These are phyloP conservation scores for Flaveria trinervia DNA, from an alignment of 129 eudicot genomes.

Conservation along the genomic window DNA sequence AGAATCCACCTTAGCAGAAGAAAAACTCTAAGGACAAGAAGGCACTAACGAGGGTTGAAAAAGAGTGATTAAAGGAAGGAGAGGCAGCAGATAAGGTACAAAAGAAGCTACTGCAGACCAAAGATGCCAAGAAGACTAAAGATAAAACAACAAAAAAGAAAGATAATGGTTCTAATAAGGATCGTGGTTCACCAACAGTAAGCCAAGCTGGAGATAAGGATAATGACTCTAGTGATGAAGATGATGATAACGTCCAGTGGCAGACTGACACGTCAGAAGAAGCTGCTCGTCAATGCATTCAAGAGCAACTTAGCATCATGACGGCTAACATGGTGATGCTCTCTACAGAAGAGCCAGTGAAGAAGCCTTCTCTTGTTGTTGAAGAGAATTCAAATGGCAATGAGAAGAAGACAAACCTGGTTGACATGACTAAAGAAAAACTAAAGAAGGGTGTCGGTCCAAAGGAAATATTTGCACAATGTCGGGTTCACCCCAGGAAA, in stretches of 20 bases:
- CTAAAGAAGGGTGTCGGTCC: conserved; percentile 38
- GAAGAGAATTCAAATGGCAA: conserved; percentile 28
- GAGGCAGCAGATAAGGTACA: conserved; percentile 6
- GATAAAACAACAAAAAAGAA: conserved; percentile 8
- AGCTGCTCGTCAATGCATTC: conserved; percentile 57
- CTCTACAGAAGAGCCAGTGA: conserved; percentile 45
- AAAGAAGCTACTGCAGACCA: conserved; percentile 12
- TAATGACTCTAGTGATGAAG: conserved; percentile 29
- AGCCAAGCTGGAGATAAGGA: conserved; percentile 10
- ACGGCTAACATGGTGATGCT: conserved; percentile 74
- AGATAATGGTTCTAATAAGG: conserved; percentile 4
- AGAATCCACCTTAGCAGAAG: conserved; percentile 20
- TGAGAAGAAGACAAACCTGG: conserved; percentile 28
- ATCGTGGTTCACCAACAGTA: conserved; percentile 11
- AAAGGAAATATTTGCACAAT: conserved; percentile 11
- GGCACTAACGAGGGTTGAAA: conserved; percentile 20
- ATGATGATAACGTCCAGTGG: conserved; percentile 56
- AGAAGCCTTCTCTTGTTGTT: conserved; percentile 10
- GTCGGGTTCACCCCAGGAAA: conserved; percentile 5
- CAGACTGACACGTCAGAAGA: conserved; percentile 69
- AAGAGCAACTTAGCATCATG: conserved; percentile 60
- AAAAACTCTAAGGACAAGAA: conserved; percentile 8
- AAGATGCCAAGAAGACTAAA: conserved; percentile 13
- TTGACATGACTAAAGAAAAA: conserved; percentile 35
- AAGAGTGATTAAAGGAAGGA: conserved; percentile 17